Conservation (phyloP, 208 protist genomes). For the Acanthamoeba castellanii region DNA sequence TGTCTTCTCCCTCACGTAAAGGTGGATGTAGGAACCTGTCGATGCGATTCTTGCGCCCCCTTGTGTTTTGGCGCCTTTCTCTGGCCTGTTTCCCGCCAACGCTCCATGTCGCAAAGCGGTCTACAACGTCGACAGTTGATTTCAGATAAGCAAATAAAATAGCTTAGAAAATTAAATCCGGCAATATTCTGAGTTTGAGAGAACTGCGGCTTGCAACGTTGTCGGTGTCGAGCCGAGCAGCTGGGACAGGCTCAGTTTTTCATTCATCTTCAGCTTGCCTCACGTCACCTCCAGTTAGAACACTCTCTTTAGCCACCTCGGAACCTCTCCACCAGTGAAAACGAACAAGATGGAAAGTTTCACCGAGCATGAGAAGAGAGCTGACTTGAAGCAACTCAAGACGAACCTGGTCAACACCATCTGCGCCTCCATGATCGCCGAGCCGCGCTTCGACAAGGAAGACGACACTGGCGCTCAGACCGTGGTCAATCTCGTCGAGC, state of each 20-base stretch:
- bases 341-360: background rate
- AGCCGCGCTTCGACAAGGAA: conserved; percentile 45
- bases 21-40: too few species aligned
- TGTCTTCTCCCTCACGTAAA: background rate
- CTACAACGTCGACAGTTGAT: background rate
- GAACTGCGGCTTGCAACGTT: background rate
- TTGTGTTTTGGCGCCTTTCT: background rate
- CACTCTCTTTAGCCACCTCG: conserved; percentile 23
- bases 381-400: conserved; percentile 54
- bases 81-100: background rate
- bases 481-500: conserved; percentile 33
- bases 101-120: background rate
- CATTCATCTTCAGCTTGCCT: background rate
- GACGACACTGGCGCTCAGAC: background rate
- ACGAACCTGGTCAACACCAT: conserved; percentile 62
- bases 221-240: background rate
- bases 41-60: too few species aligned
- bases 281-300: background rate
- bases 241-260: background rate
- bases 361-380: conserved; percentile 13
- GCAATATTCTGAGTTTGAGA: background rate
- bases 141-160: background rate
- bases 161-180: background rate
- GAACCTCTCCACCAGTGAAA: background rate
- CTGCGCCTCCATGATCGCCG: conserved; percentile 66